Evolutionary conservation across 2,329 filamentous ascomycete genomes (phyloP), one percentile per base, ranked within the genome.

Genomic region (Fusarium zealandicum): DNA sequence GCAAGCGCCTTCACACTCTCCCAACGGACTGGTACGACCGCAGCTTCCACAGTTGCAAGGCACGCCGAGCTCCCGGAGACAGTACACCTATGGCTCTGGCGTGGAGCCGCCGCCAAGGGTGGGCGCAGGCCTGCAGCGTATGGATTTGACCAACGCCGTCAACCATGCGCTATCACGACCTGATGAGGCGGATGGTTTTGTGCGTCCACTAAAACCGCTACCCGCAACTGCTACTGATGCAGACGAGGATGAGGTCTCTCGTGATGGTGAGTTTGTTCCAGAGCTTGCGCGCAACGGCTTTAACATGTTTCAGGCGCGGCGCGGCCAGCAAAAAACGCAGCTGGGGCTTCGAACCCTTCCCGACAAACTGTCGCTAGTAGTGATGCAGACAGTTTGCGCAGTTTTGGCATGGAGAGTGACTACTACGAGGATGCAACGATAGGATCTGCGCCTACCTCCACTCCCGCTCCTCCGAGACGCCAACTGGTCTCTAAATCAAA

Each of bases 21-120:
- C 50, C 9, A 57, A 39, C 28, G 16, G 36, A 2, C 25, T 69
- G 25, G 49, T 59, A 13, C 51, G 61, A 11, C 66, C 67, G 12
- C 53, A 64, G 9, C 42, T 69, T 11, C 68, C 69, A 1, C 14
- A 41, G 4, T 51, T 72, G 5, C 38, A 54, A 30, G 73, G 70
- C 4, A 75, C 74, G 0, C 72, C 74, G 5, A 74, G 72, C 37
- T 67, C 72, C 10, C 66, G 73, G 25, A 66, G 73, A 32, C 73
- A 75, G 54, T 76, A 75, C 50, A 69, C 72, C 1, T 76, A 76
- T 59, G 74, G 74, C 28, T 71, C 74, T 28, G 71, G 51, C n/a
- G 68, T 59, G 25, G 74, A 76, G 42, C 74, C 74, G 2, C 59
- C 61, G 14, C 68, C 68, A 30, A 57, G 66, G 54, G 41, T 54